Evolutionary conservation across 73 alveolate genomes (phyloP).

Genomic region (Strombidium stylifer): DNA sequence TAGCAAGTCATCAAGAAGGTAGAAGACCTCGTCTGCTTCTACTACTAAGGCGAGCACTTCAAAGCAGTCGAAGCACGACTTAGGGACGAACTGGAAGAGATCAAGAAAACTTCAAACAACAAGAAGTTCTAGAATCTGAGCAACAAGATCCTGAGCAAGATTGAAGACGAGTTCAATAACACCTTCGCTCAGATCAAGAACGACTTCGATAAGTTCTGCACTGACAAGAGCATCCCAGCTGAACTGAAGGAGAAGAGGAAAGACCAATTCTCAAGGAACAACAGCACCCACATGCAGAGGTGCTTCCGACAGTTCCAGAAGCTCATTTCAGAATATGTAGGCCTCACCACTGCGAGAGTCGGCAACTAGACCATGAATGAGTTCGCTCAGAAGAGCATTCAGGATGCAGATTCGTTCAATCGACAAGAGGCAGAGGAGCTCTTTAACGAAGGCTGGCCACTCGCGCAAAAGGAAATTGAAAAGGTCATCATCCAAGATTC

Average conservation of each 20-base stretch:
- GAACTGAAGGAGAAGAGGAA: neutral
- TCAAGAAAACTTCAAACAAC: neutral
- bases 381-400: neutral
- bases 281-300: neutral
- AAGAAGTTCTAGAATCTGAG: neutral
- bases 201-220: neutral
- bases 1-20: neutral
- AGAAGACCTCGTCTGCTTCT: neutral
- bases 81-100: neutral
- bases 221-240: neutral
- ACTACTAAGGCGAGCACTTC: neutral
- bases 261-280: neutral
- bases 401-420: neutral
- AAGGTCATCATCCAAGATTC: no score
- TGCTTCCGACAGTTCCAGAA: no score
- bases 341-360: neutral
- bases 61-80: neutral
- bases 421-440: slow-evolving; percentile 11
- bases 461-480: no score
- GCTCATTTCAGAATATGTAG: neutral
- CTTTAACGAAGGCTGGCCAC: neutral
- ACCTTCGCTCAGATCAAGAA: neutral
- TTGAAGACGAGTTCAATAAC: neutral
- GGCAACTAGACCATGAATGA: slow-evolving; percentile 1
- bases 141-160: neutral